These are phyloP conservation scores for Flaveria linearis DNA, from an alignment of 129 eudicot genomes.

Conservation along the genomic window DNA sequence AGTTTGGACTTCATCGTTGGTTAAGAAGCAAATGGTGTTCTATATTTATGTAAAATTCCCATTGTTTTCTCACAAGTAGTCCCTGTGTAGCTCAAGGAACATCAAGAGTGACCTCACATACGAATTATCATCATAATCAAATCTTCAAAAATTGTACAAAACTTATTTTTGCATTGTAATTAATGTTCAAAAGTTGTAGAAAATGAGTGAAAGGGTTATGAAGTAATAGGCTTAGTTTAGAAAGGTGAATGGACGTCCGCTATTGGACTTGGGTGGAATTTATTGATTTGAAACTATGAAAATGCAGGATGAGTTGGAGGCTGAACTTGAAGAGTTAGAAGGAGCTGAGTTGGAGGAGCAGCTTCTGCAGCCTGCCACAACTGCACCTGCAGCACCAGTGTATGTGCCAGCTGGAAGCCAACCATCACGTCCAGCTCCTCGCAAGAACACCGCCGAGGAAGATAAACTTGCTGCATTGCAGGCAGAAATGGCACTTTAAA, in stretches of 20 bases:
- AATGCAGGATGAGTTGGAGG: slow-evolving; percentile 60
- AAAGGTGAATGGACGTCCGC: background rate
- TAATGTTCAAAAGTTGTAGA: background rate
- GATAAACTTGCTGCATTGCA: slow-evolving; percentile 60
- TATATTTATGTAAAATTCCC: background rate
- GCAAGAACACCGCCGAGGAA: slow-evolving; percentile 51
- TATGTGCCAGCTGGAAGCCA: slow-evolving; percentile 41
- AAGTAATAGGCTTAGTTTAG: background rate
- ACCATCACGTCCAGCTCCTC: slow-evolving; percentile 40
- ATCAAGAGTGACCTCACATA: background rate
- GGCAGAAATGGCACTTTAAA: slow-evolving; percentile 63
- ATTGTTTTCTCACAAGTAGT: background rate
- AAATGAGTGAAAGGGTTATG: background rate
- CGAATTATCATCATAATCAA: background rate
- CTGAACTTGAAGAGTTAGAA: slow-evolving; percentile 63
- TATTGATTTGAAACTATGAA: background rate
- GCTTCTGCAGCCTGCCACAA: slow-evolving; percentile 56
- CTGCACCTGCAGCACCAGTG: slow-evolving; percentile 50
- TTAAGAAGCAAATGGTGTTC: background rate
- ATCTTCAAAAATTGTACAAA: background rate
- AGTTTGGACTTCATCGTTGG: background rate
- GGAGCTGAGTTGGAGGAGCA: slow-evolving; percentile 65
- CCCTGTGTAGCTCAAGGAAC: background rate
- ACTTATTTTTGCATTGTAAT: background rate
- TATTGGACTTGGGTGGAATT: background rate